A percentile compares a stretch with the other conserved stretches of the same genome.
Conservation (phyloP, 805 yeast genomes). For the Schwanniomyces polymorphus region DNA sequence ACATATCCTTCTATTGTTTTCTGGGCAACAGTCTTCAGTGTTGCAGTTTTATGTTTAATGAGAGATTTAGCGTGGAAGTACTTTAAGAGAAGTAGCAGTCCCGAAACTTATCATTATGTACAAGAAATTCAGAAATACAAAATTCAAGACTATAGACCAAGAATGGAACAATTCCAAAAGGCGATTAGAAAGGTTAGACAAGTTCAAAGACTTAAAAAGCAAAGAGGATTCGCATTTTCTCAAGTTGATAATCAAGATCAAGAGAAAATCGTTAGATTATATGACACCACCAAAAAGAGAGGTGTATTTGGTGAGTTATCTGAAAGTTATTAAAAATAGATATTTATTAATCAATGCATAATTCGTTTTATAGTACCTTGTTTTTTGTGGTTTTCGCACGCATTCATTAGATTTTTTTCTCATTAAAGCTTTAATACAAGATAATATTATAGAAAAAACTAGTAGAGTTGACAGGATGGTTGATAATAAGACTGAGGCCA, state of each 20-base stretch:
- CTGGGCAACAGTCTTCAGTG: conserved; percentile 79
- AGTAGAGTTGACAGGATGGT: not conserved
- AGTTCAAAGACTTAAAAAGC: conserved; percentile 96
- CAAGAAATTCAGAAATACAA: conserved; percentile 96
- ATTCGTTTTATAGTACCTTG: not conserved
- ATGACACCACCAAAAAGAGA: conserved; percentile 87
- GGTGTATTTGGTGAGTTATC: conserved; percentile 63
- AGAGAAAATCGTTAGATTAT: conserved; percentile 86
- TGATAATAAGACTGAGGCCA: not conserved
- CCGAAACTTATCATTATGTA: conserved; percentile 91
- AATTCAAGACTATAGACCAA: conserved; percentile 91
- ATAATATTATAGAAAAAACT: not conserved
- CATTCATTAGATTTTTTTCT: not conserved
- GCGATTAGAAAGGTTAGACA: conserved; percentile 97
- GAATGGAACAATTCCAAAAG: conserved; percentile 94
- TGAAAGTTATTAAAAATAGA: conserved; percentile 16
- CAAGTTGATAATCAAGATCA: conserved; percentile 91
- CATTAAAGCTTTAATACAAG: not conserved
- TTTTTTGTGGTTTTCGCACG: not conserved
- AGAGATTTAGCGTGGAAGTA: conserved; percentile 95
- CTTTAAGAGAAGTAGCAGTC: conserved; percentile 86
- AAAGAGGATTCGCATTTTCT: conserved; percentile 97
- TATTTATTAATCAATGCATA: not conserved
- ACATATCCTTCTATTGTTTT: conserved; percentile 76
- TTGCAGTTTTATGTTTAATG: conserved; percentile 74